These are phyloP conservation scores for Arthrobotrys pseudoclavata DNA, from an alignment of 2,329 filamentous ascomycete genomes.

Conservation along the genomic window DNA sequence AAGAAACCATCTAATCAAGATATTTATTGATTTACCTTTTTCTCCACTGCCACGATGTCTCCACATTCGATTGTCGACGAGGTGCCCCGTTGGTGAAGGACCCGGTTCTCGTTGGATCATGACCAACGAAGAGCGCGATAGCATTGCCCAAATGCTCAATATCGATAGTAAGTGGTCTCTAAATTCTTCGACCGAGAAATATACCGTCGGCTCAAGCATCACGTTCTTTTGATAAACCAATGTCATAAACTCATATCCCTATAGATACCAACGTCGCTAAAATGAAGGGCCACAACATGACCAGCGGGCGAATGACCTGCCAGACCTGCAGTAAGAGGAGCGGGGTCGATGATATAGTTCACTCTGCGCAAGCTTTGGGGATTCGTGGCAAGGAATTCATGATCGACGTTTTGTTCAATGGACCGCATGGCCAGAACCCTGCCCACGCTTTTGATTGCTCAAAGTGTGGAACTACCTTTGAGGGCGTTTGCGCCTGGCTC, in stretches of 20 bases:
- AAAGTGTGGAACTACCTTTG: conserved; percentile 27
- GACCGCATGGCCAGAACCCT: background rate
- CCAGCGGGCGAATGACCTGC: conserved; percentile 10
- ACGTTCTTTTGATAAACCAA: too few species aligned
- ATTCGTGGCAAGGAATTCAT: conserved; percentile 26
- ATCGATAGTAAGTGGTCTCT: background rate
- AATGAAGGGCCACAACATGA: conserved; percentile 27
- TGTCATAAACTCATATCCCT: too few species aligned
- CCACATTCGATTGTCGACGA: background rate
- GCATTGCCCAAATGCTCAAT: conserved; percentile 6
- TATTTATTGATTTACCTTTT: background rate
- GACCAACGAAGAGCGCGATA: conserved; percentile 16
- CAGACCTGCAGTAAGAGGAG: conserved; percentile 25
- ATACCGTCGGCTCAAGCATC: too few species aligned
- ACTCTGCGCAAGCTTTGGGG: background rate
- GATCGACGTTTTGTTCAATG: conserved; percentile 23
- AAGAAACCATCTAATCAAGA: background rate
- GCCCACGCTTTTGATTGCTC: conserved; percentile 28
- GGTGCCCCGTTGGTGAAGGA: background rate
- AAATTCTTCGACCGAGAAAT: too few species aligned
- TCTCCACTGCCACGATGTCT: background rate
- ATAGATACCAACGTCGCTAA: conserved; percentile 1
- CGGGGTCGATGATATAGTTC: conserved; percentile 21
- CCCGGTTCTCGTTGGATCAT: conserved; percentile 29
- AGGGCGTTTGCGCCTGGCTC: background rate